Evolutionary conservation across 1,284 basidiomycete genomes (phyloP).

Genomic region (Irpex sp.): DNA sequence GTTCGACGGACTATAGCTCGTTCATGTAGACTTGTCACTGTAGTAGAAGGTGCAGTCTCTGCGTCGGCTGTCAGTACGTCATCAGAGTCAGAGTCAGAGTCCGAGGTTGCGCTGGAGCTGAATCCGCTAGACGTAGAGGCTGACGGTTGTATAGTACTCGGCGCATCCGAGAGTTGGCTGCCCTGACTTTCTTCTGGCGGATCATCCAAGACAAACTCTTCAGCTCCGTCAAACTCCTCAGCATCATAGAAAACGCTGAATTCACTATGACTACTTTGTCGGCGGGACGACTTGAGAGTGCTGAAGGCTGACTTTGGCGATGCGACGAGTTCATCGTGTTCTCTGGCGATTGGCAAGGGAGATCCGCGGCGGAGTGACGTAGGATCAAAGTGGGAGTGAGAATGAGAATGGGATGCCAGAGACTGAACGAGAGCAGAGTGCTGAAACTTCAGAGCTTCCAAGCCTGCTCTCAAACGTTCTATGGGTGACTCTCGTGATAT

Average conservation of each 20-base stretch:
- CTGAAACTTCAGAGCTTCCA: conserved; percentile 58
- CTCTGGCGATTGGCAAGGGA: conserved; percentile 47
- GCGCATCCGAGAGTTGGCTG: conserved; percentile 33
- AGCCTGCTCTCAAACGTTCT: conserved; percentile 39
- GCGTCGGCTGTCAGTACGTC: conserved; percentile 12
- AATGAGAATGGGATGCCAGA: conserved; percentile 33
- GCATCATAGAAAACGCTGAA: conserved; percentile 75
- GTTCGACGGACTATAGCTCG: conserved; percentile 48
- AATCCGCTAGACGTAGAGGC: conserved; percentile 13
- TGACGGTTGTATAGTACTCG: conserved; percentile 18
- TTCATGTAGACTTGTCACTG: conserved; percentile 15
- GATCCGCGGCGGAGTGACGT: conserved; percentile 34
- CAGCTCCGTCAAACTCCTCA: conserved; percentile 51
- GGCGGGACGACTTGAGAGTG: conserved; percentile 27
- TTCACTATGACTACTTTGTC: conserved; percentile 55
- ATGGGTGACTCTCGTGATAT: conserved; percentile 19
- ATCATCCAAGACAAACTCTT: conserved; percentile 66
- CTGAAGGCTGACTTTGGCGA: conserved; percentile 26
- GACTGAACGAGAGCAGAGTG: conserved; percentile 49
- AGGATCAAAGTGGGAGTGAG: conserved; percentile 27
- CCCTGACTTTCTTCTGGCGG: conserved; percentile 41
- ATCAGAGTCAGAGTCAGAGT: conserved; percentile 19
- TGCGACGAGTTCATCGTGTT: conserved; percentile 33
- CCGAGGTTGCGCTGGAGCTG: conserved; percentile 23
- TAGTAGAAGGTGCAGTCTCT: conserved; percentile 6